Percentiles rank a stretch among this genome's conserved stretches.
Evolutionary conservation across 2,329 filamentous ascomycete species (phyloP).

Genomic region (Macrophomina phaseolina): DNA sequence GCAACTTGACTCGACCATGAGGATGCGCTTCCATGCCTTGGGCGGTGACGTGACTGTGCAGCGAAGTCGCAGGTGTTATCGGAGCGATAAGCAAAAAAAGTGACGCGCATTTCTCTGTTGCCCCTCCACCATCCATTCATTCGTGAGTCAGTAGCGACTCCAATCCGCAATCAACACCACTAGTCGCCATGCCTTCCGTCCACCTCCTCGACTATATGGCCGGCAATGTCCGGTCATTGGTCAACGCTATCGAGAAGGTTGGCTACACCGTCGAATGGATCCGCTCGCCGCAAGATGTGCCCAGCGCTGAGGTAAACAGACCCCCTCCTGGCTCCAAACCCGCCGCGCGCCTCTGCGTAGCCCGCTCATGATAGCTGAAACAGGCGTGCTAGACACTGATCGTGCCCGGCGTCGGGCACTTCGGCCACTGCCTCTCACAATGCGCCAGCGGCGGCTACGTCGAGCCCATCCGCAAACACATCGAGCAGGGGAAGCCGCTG

Average conservation of each 20-base stretch:
- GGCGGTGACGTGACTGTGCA: no score
- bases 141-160: not conserved
- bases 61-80: no score
- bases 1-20: no score
- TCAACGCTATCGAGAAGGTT: constrained; percentile 96
- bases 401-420: constrained; percentile 94
- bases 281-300: constrained; percentile 80
- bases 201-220: constrained; percentile 90
- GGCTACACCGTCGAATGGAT: constrained; percentile 96
- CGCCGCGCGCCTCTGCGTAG: not conserved
- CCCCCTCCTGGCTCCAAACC: not conserved
- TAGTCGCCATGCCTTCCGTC: constrained; percentile 71
- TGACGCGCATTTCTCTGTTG: constrained; percentile 1
- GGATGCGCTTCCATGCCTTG: no score
- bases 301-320: constrained; percentile 74
- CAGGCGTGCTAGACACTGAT: constrained; percentile 75
- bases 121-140: not conserved
- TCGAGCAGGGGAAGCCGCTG: constrained; percentile 91
- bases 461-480: constrained; percentile 81
- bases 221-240: constrained; percentile 92
- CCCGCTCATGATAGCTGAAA: constrained; percentile 39
- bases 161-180: not conserved
- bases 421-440: constrained; percentile 91
- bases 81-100: not conserved
- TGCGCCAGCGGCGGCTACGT: constrained; percentile 82